Base-by-base conservation (phyloP, 257 asterid species). In the Nyctanthes arbortristis region DNA sequence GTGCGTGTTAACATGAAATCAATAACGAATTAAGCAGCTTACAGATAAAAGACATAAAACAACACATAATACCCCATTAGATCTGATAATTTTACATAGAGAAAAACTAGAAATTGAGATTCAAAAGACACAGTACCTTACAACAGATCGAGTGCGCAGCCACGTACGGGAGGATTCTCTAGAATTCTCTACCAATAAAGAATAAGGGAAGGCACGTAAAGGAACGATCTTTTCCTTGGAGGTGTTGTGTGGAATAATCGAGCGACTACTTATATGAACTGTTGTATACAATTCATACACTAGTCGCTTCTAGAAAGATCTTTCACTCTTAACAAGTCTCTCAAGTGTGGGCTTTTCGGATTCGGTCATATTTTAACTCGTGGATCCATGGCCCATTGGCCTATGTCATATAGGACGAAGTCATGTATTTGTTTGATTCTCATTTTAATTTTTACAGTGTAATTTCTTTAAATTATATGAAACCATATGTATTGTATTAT, bases 241-340 rank as follows among this genome's bases (percentile, higher is more conserved):
- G 30, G 59, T 10, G 7, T 22, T 52, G 59, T 24, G 59, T 3
- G 2, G 59, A 52, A 22, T 20, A 22, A 2, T 52, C 59, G 3
- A 24, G 59, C 59, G 30, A 22, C 16, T 24, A 22, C 59, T 52
- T 22, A 24, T 52, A 52, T 20, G 29, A 10, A 22, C 6, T 52
- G 16, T 3, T n/a, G 59, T 20, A 20, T 9, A 8, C 16, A n/a
- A n/a, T n/a, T n/a, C n/a, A 0, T 5, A 7, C 43, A 39, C 47
- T 2, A 4, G 59, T 31, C 59, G 59, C 31, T 52, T 52, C 59
- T 52, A 52, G 59, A 52, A 52, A 24, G 59, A 52, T 52, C 59
- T 52, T 49, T 31, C 59, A 1, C 16, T 45, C n/a, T 13, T 7
- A 18, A 22, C 13, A 24, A 10, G 22, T 52, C 30, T 2, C 6